Evolutionary conservation across 371 early-diverging fungal species (phyloP).

Genomic region (Rhizopus microsporus): DNA sequence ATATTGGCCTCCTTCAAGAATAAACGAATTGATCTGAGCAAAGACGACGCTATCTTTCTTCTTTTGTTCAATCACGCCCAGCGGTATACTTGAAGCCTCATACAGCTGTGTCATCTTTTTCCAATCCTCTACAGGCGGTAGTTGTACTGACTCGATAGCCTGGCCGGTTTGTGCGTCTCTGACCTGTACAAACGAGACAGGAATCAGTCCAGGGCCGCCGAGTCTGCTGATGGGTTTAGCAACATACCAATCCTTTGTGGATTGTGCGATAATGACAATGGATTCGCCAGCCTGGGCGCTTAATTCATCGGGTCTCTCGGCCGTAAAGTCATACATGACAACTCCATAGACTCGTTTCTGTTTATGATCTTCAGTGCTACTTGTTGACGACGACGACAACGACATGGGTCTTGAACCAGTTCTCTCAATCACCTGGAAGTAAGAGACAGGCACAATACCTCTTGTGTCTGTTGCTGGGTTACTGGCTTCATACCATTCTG

Average conservation of each 20-base stretch:
- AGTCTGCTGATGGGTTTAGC: slow-evolving; percentile 72
- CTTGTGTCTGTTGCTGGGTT: slow-evolving; percentile 79
- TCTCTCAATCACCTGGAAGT: slow-evolving; percentile 78
- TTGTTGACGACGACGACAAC: slow-evolving; percentile 24
- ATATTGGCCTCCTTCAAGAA: slow-evolving; percentile 59
- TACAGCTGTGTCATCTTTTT: slow-evolving; percentile 58
- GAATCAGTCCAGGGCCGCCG: slow-evolving; percentile 78
- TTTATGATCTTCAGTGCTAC: slow-evolving; percentile 18
- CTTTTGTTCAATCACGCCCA: slow-evolving; percentile 21
- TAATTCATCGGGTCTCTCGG: slow-evolving; percentile 79
- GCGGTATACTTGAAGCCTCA: slow-evolving; percentile 51
- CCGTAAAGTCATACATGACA: slow-evolving; percentile 76
- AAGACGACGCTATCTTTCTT: slow-evolving; percentile 32
- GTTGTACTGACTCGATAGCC: slow-evolving; percentile 46
- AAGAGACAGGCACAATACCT: slow-evolving; percentile 81
- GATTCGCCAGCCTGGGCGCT: slow-evolving; percentile 72
- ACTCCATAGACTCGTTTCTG: slow-evolving; percentile 66
- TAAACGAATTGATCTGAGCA: slow-evolving; percentile 59
- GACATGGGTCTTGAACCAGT: slow-evolving; percentile 30
- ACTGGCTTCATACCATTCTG: slow-evolving; percentile 80
- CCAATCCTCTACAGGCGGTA: slow-evolving; percentile 74
- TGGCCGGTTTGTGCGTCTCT: slow-evolving; percentile 67
- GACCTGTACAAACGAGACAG: slow-evolving; percentile 77
- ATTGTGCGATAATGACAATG: slow-evolving; percentile 78
- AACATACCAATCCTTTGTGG: slow-evolving; percentile 82